Conservation (phyloP, 257 asterid genomes). For the Henckelia pumila region DNA sequence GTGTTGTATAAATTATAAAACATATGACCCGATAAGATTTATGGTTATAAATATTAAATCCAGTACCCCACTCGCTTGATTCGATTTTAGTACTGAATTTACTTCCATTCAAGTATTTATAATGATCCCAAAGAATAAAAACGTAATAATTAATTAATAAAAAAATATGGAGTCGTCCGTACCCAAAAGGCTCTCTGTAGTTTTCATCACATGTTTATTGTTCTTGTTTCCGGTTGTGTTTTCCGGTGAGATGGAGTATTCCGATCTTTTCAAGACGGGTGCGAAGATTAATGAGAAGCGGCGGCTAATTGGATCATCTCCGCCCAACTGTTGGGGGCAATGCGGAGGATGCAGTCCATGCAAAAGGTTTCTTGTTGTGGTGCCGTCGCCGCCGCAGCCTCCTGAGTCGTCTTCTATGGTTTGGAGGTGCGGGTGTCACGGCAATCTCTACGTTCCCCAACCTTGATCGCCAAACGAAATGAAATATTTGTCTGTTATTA, state of each 20-base stretch:
- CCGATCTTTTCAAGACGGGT: not conserved
- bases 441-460: not conserved
- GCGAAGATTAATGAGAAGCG: not conserved
- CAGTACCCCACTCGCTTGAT: too few species aligned
- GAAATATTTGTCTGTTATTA: too few species aligned
- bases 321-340: constrained; percentile 1
- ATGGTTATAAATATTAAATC: too few species aligned
- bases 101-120: too few species aligned
- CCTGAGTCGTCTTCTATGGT: not conserved
- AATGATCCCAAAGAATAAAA: too few species aligned
- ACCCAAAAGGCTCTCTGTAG: not conserved
- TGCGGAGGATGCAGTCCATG: constrained; percentile 26
- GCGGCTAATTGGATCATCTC: constrained; percentile 11
- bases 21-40: too few species aligned
- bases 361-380: not conserved
- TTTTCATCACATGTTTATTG: not conserved
- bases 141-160: too few species aligned
- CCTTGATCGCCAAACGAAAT: too few species aligned
- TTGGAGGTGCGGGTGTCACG: constrained; percentile 16
- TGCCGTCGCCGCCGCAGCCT: not conserved
- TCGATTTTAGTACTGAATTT: too few species aligned
- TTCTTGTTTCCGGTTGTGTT: not conserved
- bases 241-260: not conserved
- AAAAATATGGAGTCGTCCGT: not conserved
- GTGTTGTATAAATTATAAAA: too few species aligned